Base-by-base conservation (phyloP, 1,139 yeast genomes). In the Lodderomyces theae region DNA sequence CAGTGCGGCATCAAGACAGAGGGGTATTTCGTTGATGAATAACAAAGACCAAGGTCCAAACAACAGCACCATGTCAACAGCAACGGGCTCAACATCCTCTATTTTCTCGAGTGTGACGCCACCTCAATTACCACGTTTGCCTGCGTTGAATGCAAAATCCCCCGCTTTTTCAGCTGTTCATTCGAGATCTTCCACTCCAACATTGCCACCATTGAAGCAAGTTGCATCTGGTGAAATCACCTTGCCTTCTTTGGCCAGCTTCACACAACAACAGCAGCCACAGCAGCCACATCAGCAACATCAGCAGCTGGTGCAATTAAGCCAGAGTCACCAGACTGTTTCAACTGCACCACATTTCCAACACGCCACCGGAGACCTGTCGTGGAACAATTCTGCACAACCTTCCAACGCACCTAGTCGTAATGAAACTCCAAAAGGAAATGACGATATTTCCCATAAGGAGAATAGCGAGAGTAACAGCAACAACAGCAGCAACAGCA, bases 121-220 rank as follows among this genome's bases (percentile, higher is more conserved):
- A 17, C 66, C 4, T 16, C 30, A 35, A 12, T 23, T 30, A 3
- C 39, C 39, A 16, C 34, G 34, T 29, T 37, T 37, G 29, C 35
- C 39, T 6, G 34, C 39, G 6, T 30, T 37, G 15, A 37, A 17
- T 28, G 30, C 23, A 17, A 37, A 29, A 3, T 37, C 39, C 10
- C 34, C 39, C 2, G 39, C 34, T 8, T 37, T 37, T 45, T 46
- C 13, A 45, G 51, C 39, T 13, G 40, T 47, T 9, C 39, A 35
- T 23, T 37, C 45, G 8, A 39, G 48, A 31, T 40, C 49, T 8
- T 29, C 45, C 7, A 45, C 49, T 15, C 50, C 50, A 28, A 21
- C 51, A 5, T 63, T 69, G 43, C 74, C 74, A 8, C 74, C 74
- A 6, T 56, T 69, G 37, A 64, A 59, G 37, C 61, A 58, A 40